These are phyloP conservation scores for Botrytis aclada DNA, from an alignment of 2,329 filamentous ascomycete species.

Conservation along the genomic window DNA sequence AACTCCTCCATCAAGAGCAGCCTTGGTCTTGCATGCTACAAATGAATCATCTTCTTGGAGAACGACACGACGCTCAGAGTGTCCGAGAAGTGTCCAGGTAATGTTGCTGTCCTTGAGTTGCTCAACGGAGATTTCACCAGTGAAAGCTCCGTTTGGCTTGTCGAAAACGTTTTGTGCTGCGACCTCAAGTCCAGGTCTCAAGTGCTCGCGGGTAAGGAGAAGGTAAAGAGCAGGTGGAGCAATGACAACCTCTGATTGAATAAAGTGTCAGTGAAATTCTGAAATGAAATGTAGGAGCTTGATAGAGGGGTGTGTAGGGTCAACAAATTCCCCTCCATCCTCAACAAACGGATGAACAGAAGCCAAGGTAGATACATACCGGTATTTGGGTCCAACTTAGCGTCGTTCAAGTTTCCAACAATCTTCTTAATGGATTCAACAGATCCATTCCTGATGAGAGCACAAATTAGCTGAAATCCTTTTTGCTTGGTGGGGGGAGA, in stretches of 20 bases:
- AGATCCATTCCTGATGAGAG: constrained; percentile 77
- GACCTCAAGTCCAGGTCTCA: constrained; percentile 74
- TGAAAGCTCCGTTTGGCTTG: constrained; percentile 95
- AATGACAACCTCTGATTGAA: constrained; percentile 80
- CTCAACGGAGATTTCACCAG: constrained; percentile 88
- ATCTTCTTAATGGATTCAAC: constrained; percentile 87
- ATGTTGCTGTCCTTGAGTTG: constrained; percentile 89
- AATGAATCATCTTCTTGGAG: constrained; percentile 82
- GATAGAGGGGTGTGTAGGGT: background rate
- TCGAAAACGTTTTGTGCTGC: constrained; percentile 97
- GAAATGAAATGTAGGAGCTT: background rate
- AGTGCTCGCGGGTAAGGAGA: constrained; percentile 74
- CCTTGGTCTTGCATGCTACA: constrained; percentile 92
- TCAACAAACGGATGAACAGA: constrained; percentile 5
- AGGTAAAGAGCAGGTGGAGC: constrained; percentile 90
- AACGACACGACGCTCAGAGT: constrained; percentile 91
- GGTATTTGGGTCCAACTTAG: constrained; percentile 71
- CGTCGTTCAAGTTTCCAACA: constrained; percentile 82
- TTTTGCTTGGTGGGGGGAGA: constrained; percentile 9
- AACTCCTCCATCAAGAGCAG: constrained; percentile 80
- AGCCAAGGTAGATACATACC: constrained; percentile 50
- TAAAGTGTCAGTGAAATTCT: background rate
- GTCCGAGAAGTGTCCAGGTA: constrained; percentile 87
- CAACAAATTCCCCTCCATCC: background rate
- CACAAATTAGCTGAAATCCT: constrained; percentile 15